Conservation (phyloP, 2,329 filamentous ascomycete genomes). For the Pseudocercospora macadamiae region DNA sequence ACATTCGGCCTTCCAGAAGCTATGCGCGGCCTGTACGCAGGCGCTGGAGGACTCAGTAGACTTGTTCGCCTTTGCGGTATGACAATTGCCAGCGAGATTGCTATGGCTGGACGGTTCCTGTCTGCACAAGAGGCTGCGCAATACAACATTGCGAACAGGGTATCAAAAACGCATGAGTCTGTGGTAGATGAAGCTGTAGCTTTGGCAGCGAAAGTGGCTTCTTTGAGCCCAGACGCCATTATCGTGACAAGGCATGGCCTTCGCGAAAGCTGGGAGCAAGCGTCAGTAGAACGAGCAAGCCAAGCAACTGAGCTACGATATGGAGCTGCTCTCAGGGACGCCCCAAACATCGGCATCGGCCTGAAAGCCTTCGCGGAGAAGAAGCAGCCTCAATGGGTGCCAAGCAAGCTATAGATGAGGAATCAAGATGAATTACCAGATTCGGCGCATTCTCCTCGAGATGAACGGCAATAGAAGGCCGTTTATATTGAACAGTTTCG, state of each 20-base stretch:
- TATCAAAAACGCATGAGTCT: slow-evolving; percentile 40
- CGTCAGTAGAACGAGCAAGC: slow-evolving; percentile 45
- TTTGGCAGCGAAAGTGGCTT: slow-evolving; percentile 42
- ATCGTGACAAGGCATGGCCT: slow-evolving; percentile 47
- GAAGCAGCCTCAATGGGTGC: slow-evolving; percentile 53
- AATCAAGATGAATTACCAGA: not conserved
- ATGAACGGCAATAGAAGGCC: too few relatives aligned
- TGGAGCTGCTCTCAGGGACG: slow-evolving; percentile 43
- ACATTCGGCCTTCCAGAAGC: slow-evolving; percentile 59
- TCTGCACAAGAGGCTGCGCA: slow-evolving; percentile 50
- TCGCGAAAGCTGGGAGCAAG: slow-evolving; percentile 46
- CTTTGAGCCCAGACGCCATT: slow-evolving; percentile 43
- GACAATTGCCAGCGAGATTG: slow-evolving; percentile 55
- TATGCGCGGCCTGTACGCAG: slow-evolving; percentile 58
- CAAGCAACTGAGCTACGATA: slow-evolving; percentile 50
- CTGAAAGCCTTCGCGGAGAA: slow-evolving; percentile 57
- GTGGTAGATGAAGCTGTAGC: slow-evolving; percentile 43
- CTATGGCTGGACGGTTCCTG: slow-evolving; percentile 51
- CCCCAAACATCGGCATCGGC: slow-evolving; percentile 56
- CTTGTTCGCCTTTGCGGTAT: slow-evolving; percentile 54
- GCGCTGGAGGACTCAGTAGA: slow-evolving; percentile 56
- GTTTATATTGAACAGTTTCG: too few relatives aligned
- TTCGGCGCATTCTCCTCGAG: too few relatives aligned
- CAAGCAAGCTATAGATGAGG: slow-evolving; percentile 47
- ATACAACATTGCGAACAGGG: slow-evolving; percentile 47